Base-by-base conservation (phyloP, 306 rosid species). In the Albizia julibrissin region DNA sequence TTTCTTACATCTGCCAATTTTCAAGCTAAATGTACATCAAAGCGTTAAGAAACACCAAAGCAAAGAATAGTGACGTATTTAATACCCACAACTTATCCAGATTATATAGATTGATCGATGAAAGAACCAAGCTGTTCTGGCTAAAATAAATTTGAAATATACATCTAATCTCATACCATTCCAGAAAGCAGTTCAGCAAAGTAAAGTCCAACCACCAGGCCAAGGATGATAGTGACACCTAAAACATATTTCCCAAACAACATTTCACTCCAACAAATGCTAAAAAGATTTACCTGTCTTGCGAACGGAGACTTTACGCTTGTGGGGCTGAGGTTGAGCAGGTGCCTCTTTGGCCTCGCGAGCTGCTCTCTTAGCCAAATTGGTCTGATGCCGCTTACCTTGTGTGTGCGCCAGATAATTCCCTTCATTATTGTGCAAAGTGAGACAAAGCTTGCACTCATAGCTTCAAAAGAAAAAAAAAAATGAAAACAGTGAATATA, bases 271-370 rank as follows among this genome's bases (percentile, higher is more conserved):
- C 13, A 67, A 26, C 43, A 18, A 37, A 69, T 69, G 39, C 27
- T 10, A 10, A 8, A 19, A 71, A 37, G 6, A 73, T 75, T 67
- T 10, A 76, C 98, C 98, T 59, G 98, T 76, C 64, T 95, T 95
- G 50, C 95, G 92, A 71, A 93, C 79, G 5, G 88, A 79, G 66
- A 93, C 93, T 76, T 95, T 93, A 84, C 98, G 93, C 84, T 95
- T 95, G 83, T 95, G 98, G 6, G 99, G 99, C 83, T 95, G 99
- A 50, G 99, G 98, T 78, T 95, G 99, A 31, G 98, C 90, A 4
- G 99, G 97, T 27, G 99, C 93, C 2, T 95, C 99, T 86, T 95
- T 92, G 21, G 99, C 98, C 76, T 95, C 99, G 15, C 98, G 98
- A 33, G 99, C 97, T 0, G 97, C 98, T 71, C 99, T 85, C 77